A percentile compares a stretch with the other conserved stretches of the same genome.
These are phyloP conservation scores for Suillus placidus DNA, from an alignment of 768 basidiomycete genomes.

Conservation along the genomic window DNA sequence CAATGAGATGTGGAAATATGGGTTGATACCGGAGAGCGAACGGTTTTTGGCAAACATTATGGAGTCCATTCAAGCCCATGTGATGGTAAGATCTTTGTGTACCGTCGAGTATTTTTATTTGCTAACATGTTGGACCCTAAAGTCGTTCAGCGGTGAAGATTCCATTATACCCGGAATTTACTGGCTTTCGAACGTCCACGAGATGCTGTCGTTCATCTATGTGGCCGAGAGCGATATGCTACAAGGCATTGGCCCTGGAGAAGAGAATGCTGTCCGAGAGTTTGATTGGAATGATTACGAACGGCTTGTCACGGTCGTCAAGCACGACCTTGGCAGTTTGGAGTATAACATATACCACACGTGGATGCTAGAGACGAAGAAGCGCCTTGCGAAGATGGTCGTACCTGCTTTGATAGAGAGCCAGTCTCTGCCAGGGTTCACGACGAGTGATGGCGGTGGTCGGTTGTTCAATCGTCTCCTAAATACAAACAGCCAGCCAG, in stretches of 20 bases:
- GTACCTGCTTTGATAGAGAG: slow-evolving; percentile 98
- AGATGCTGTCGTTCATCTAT: slow-evolving; percentile 98
- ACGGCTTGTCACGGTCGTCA: slow-evolving; percentile 94
- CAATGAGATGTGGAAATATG: slow-evolving; percentile 99
- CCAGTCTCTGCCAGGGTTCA: slow-evolving; percentile 97
- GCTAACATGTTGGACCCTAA: slow-evolving; percentile 12
- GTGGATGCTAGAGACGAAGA: slow-evolving; percentile 99
- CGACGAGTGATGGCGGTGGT: slow-evolving; percentile 91
- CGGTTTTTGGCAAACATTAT: slow-evolving; percentile 98
- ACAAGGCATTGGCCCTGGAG: slow-evolving; percentile 96
- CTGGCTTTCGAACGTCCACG: slow-evolving; percentile 99
- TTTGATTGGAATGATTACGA: slow-evolving; percentile 99
- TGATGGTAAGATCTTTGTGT: slow-evolving; percentile 73
- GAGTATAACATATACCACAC: slow-evolving; percentile 99
- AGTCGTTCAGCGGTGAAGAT: slow-evolving; percentile 94
- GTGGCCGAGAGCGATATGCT: slow-evolving; percentile 99
- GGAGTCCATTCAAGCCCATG: slow-evolving; percentile 96
- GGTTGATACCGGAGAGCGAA: slow-evolving; percentile 95
- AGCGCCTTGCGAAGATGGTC: slow-evolving; percentile 94
- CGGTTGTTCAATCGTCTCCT: slow-evolving; percentile 93
- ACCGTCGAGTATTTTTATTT: not conserved
- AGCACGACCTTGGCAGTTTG: slow-evolving; percentile 96
- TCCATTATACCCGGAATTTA: slow-evolving; percentile 96
- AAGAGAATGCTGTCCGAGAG: slow-evolving; percentile 86
- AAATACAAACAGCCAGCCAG: slow-evolving; percentile 82